Percentiles rank a stretch among this genome's conserved stretches.
Evolutionary conservation across 257 asterid species (phyloP).

Genomic region (Catharanthus roseus): DNA sequence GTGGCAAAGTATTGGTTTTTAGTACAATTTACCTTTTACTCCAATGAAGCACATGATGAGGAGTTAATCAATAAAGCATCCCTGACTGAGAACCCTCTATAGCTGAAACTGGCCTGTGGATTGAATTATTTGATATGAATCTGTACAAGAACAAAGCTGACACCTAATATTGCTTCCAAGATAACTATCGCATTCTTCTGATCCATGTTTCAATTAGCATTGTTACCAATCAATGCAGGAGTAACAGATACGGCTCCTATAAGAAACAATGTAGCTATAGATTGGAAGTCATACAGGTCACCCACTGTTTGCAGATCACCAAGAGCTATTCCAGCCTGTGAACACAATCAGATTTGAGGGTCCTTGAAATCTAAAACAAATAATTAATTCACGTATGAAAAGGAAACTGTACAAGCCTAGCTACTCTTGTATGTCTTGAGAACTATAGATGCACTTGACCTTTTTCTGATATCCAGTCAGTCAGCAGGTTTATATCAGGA

Average conservation of each 20-base stretch:
- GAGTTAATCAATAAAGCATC: background rate
- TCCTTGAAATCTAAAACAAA: background rate
- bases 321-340: slow-evolving; percentile 89
- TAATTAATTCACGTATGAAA: background rate
- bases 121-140: background rate
- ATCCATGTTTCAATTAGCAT: slow-evolving; percentile 9
- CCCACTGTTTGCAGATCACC: slow-evolving; percentile 89
- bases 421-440: background rate
- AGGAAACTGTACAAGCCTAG: background rate
- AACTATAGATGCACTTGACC: background rate
- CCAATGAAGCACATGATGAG: background rate
- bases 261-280: slow-evolving; percentile 76
- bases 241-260: slow-evolving; percentile 67
- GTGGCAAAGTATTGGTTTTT: background rate
- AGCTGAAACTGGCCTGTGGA: background rate
- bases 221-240: slow-evolving; percentile 66
- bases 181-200: background rate
- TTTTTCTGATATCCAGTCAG: background rate
- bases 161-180: background rate
- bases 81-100: background rate
- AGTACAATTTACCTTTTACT: background rate
- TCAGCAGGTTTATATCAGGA: background rate
- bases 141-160: slow-evolving; percentile 6
- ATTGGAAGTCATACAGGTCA: slow-evolving; percentile 83
- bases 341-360: slow-evolving; percentile 1